Evolutionary conservation across 2,329 filamentous ascomycete species (phyloP).

Genomic region (Myriosclerotinia scirpicola): DNA sequence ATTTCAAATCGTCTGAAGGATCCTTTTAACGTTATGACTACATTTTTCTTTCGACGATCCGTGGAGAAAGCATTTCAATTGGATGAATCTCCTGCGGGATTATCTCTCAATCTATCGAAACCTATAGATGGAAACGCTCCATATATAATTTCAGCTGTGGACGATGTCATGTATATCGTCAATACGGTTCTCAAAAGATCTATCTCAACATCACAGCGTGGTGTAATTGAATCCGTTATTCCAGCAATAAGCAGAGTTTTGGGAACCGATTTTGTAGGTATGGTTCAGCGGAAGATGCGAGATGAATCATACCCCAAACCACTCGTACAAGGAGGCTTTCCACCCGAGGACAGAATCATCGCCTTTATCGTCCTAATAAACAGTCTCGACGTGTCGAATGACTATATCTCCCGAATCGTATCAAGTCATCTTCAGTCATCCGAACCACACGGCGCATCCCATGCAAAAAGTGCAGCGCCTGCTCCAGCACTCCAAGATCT

Average conservation of each 20-base stretch:
- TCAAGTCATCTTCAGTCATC: conserved; percentile 58
- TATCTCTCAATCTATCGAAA: conserved; percentile 73
- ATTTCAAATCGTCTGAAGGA: conserved; percentile 69
- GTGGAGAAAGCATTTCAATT: conserved; percentile 98
- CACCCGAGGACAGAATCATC: conserved; percentile 85
- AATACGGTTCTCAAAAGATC: conserved; percentile 87
- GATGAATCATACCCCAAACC: conserved; percentile 90
- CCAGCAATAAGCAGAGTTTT: conserved; percentile 79
- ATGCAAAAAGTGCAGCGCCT: conserved; percentile 11
- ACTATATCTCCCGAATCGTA: conserved; percentile 88
- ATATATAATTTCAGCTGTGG: conserved; percentile 91
- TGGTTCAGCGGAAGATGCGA: conserved; percentile 97
- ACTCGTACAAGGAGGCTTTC: conserved; percentile 73
- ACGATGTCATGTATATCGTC: conserved; percentile 99
- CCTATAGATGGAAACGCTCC: conserved; percentile 76
- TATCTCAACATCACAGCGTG: conserved; percentile 78
- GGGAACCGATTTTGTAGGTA: conserved; percentile 86
- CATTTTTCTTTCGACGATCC: conserved; percentile 93
- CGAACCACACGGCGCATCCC: conserved; percentile 27
- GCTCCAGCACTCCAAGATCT: conserved; percentile 54
- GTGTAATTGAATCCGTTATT: conserved; percentile 74
- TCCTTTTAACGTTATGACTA: conserved; percentile 89
- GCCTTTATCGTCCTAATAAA: conserved; percentile 92
- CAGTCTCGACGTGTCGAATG: conserved; percentile 87
- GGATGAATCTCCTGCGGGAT: conserved; percentile 79